Conservation (phyloP, 345 rosid species). For the Hirschfeldia incana region DNA sequence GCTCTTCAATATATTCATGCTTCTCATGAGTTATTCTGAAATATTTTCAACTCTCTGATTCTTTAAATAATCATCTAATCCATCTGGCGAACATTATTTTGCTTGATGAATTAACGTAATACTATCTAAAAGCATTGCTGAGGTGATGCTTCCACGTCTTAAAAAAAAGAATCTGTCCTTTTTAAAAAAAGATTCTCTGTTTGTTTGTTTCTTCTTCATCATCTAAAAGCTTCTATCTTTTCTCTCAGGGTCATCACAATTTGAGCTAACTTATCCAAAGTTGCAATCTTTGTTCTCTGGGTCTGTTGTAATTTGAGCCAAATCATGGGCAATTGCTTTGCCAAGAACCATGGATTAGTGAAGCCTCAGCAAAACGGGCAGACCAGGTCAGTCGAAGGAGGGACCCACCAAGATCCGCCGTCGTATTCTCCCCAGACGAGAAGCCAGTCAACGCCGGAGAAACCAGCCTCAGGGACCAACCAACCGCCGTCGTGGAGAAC, state of each 20-base stretch:
- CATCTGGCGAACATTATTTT: conserved; percentile 35
- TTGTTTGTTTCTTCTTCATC: neutral
- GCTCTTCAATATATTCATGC: conserved; percentile 29
- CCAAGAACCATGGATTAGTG: conserved; percentile 44
- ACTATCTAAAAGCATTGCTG: conserved; percentile 31
- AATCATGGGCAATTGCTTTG: conserved; percentile 61
- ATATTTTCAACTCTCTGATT: conserved; percentile 12
- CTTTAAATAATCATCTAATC: conserved; percentile 7
- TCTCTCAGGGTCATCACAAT: conserved; percentile 14
- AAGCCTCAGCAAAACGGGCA: conserved; percentile 43
- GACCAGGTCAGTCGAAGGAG: conserved; percentile 41
- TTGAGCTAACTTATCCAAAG: conserved; percentile 24
- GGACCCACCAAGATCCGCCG: conserved; percentile 23
- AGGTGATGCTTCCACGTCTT: conserved; percentile 44
- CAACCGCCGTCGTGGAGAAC: conserved; percentile 46
- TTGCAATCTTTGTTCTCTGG: conserved; percentile 22
- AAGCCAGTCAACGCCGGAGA: conserved; percentile 37
- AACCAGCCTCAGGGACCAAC: conserved; percentile 17
- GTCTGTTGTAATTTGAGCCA: neutral
- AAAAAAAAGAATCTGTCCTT: conserved; percentile 14
- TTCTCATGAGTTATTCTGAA: conserved; percentile 28
- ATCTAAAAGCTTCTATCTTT: conserved; percentile 4
- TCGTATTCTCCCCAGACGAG: conserved; percentile 43
- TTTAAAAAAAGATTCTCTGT: neutral
- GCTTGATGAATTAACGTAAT: conserved; percentile 22